Evolutionary conservation across 108 stramenopile genomes (phyloP).

Genomic region (Bacterosira constricta): DNA sequence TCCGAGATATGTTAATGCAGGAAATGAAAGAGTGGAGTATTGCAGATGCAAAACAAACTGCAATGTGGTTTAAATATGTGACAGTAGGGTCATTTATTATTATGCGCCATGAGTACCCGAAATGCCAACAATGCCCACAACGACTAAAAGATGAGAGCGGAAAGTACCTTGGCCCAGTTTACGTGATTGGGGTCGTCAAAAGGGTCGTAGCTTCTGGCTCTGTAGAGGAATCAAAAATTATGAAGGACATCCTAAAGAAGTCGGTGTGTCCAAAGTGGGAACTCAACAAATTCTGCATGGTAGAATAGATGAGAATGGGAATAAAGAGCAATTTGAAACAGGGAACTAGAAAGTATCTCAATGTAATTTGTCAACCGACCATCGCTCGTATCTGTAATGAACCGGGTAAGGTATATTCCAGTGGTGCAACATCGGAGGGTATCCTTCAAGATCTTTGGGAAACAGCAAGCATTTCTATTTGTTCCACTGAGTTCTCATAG

Average conservation of each 20-base stretch:
- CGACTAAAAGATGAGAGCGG: neutral
- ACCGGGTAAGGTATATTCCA: too few species aligned
- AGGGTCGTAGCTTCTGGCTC: neutral
- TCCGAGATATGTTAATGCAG: neutral
- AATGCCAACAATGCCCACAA: neutral
- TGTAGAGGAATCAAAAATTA: neutral
- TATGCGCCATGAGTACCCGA: conserved; percentile 10
- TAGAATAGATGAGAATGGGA: conserved; percentile 1
- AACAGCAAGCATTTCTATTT: neutral
- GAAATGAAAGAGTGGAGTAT: too few species aligned
- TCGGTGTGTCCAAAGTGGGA: neutral
- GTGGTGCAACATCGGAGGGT: too few species aligned
- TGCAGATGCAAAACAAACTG: neutral
- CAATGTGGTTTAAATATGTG: conserved; percentile 11
- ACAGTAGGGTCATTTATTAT: conserved; percentile 6
- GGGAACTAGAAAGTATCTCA: too few species aligned
- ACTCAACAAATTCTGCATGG: neutral
- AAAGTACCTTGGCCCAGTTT: conserved; percentile 4
- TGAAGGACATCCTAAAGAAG: neutral
- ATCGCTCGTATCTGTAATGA: too few species aligned
- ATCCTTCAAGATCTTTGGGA: too few species aligned
- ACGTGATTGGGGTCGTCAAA: neutral
- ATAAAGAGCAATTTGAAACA: too few species aligned
- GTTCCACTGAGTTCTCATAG: neutral
- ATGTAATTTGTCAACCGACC: too few species aligned